Evolutionary conservation across 345 rosid genomes (phyloP), one percentile per base, ranked within the genome.

Genomic region (Aethionema arabicum): DNA sequence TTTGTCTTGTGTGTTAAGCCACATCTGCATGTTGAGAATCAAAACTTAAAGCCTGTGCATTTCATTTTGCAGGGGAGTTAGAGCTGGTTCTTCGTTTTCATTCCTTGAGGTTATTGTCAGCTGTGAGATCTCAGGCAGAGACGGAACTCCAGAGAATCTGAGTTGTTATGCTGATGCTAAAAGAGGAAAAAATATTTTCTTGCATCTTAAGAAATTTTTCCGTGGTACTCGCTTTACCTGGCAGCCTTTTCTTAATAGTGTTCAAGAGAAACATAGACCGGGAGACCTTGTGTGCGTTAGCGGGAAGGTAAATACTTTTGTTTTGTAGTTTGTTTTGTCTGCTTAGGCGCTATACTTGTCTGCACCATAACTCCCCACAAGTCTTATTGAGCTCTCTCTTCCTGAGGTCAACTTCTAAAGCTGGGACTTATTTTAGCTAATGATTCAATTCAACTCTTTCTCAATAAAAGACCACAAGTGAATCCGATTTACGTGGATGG

Each of bases 201-300:
- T 90, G 76, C 99, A 90, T 80, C 78, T 92, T 47, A 92, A 90
- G 82, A 90, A 80, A 65, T 92, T 73, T 74, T 93, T 87, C 38
- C 76, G 95, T 35, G 99, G 99, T 45, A 47, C 86, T 64, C 97
- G 90, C 66, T 93, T 83, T 70, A 67, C 95, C 14, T 69, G 68
- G 79, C 79, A 61, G 51, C 78, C 86, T 76, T 90, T 93, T 81
- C 88, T 93, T 53, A 78, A 62, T 77, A 65, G 73, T 59, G 68
- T 90, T 59, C 73, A 83, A 75, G 83, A 51, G 66, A 87, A 83
- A 72, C 78, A 87, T 73, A 72, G 69, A 60, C 14, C 60, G 47
- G 97, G 99, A 56, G 91, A 87, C 49, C 65, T 81, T 73, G 97
- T 83, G 51, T 93, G 97, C 53, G 82, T 90, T 52, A 83, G 90